These are phyloP conservation scores for Cylindrotheca closterium DNA, from an alignment of 108 stramenopile genomes.

Conservation along the genomic window DNA sequence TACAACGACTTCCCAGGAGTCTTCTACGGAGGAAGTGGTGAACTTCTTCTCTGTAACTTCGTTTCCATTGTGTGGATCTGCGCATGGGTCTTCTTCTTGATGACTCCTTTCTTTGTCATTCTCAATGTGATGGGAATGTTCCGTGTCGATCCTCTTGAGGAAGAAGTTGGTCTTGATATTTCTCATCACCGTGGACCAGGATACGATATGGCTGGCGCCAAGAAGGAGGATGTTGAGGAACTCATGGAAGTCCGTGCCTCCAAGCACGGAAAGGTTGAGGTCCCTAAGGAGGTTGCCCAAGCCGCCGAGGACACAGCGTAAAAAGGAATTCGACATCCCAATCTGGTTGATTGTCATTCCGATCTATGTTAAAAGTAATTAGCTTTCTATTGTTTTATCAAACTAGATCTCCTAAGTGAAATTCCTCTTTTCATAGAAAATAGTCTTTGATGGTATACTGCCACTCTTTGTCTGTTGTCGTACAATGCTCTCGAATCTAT, in stretches of 20 bases:
- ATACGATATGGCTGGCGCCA: slow-evolving; percentile 44
- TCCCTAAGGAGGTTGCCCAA: slow-evolving; percentile 42
- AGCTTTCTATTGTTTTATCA: no score
- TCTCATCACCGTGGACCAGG: slow-evolving; percentile 74
- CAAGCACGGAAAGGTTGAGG: slow-evolving; percentile 59
- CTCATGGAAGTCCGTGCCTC: slow-evolving; percentile 36
- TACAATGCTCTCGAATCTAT: no score
- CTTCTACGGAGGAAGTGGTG: slow-evolving; percentile 52
- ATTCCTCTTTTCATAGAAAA: no score
- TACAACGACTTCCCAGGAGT: slow-evolving; percentile 39
- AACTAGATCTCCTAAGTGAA: no score
- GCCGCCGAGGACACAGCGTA: slow-evolving; percentile 23
- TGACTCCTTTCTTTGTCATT: slow-evolving; percentile 61
- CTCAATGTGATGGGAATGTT: slow-evolving; percentile 64
- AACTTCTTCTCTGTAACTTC: slow-evolving; percentile 55
- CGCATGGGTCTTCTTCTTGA: slow-evolving; percentile 58
- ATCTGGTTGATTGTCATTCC: not conserved
- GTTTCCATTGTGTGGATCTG: slow-evolving; percentile 67
- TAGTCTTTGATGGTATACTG: no score
- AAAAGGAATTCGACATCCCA: not conserved
- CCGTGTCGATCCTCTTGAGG: slow-evolving; percentile 76
- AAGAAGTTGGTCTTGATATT: slow-evolving; percentile 82
- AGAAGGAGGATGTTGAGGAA: slow-evolving; percentile 32
- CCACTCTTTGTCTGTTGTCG: no score
- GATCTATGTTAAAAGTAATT: not conserved